Conservation (phyloP, 2,329 filamentous ascomycete species). For the Aquanectria penicillioides region DNA sequence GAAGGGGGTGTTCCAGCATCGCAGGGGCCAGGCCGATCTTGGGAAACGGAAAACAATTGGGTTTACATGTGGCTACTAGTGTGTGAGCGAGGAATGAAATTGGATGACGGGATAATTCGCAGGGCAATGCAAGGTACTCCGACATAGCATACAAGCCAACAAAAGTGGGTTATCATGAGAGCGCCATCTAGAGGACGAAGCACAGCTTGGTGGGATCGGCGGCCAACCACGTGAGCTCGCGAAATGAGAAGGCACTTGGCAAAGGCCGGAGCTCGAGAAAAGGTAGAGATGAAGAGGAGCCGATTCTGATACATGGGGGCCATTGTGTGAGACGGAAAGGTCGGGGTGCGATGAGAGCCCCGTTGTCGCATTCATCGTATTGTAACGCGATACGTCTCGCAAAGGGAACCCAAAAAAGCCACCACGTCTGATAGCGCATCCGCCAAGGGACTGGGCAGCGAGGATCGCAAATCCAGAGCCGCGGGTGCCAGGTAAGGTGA, state of each 20-base stretch:
- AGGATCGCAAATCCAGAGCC: too few species aligned
- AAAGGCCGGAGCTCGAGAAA: neutral
- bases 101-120: too few species aligned
- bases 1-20: too few species aligned
- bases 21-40: neutral
- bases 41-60: neutral
- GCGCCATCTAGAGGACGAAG: neutral
- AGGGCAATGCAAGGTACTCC: too few species aligned
- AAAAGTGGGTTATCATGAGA: constrained; percentile 19
- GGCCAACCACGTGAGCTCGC: too few species aligned
- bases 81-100: neutral
- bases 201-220: neutral
- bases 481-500: neutral
- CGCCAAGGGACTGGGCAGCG: neutral
- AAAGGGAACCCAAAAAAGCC: neutral
- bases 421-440: neutral
- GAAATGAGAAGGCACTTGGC: neutral
- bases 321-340: neutral
- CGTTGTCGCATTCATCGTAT: constrained; percentile 20
- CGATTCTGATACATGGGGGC: neutral
- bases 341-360: neutral
- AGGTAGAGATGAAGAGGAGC: neutral
- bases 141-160: neutral
- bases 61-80: neutral
- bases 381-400: neutral